Conservation (phyloP, 495 filamentous ascomycete species). For the Lasiosphaeriaceae sp. region DNA sequence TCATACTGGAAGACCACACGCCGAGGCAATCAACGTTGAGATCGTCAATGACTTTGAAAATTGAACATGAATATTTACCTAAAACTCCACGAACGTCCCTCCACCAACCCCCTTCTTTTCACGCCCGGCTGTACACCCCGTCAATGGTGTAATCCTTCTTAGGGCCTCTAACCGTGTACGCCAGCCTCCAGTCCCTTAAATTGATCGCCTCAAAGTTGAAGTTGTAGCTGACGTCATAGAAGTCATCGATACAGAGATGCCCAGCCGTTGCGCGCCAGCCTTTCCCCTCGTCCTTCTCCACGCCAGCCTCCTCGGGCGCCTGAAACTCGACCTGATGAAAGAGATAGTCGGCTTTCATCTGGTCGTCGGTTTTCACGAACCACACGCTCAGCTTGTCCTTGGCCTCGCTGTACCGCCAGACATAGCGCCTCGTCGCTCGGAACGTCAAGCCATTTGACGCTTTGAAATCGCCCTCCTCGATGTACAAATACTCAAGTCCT, state of each 20-base stretch:
- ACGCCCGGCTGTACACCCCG: constrained; percentile 40
- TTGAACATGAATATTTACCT: too few species aligned
- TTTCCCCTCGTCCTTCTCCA: constrained; percentile 8
- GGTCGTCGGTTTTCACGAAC: constrained; percentile 60
- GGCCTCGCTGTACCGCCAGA: constrained; percentile 55
- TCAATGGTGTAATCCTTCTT: constrained; percentile 63
- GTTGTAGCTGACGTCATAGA: constrained; percentile 58
- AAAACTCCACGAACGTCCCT: too few species aligned
- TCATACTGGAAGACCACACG: too few species aligned
- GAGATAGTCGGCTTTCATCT: constrained; percentile 56
- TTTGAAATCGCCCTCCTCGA: constrained; percentile 58
- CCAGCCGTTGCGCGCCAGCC: constrained; percentile 55
- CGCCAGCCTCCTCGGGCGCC: constrained; percentile 16
- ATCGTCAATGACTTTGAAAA: too few species aligned
- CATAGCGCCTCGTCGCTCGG: constrained; percentile 47
- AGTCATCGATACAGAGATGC: constrained; percentile 62
- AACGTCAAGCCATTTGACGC: constrained; percentile 45
- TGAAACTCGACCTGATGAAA: constrained; percentile 57
- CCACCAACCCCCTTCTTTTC: too few species aligned
- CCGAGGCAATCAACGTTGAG: too few species aligned
- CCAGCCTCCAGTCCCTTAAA: constrained; percentile 51
- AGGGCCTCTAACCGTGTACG: constrained; percentile 61
- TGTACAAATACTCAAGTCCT: constrained; percentile 62
- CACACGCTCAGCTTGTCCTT: constrained; percentile 58
- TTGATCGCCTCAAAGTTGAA: constrained; percentile 55